phyloP scores from a whole-genome alignment of 441 rosid species.

The Capsella rubella region DNA sequence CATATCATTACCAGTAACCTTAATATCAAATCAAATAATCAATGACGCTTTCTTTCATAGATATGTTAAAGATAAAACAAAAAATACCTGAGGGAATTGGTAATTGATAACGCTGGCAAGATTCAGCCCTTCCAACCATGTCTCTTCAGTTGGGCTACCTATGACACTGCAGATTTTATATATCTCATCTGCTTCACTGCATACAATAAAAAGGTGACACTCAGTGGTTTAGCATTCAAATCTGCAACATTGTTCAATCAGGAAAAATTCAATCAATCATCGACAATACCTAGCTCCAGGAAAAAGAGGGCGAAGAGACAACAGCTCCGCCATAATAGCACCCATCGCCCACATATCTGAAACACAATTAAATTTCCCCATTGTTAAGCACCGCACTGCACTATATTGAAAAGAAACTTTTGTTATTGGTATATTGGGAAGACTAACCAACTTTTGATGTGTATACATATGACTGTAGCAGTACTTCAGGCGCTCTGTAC shows the following conservation, averaged over 20 bases:
- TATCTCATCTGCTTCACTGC: slow-evolving; percentile 97
- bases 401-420: not conserved
- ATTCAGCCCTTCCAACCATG: slow-evolving; percentile 87
- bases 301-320: slow-evolving; percentile 85
- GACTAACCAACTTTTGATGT: slow-evolving; percentile 86
- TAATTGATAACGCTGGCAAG: slow-evolving; percentile 83
- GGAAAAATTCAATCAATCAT: not conserved
- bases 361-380: slow-evolving; percentile 17
- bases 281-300: slow-evolving; percentile 83
- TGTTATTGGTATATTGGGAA: not conserved
- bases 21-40: not conserved
- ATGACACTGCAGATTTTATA: slow-evolving; percentile 89
- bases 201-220: slow-evolving; percentile 20
- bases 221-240: slow-evolving; percentile 13
- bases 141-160: slow-evolving; percentile 78
- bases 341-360: slow-evolving; percentile 99
- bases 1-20: slow-evolving; percentile 10
- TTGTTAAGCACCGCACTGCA: slow-evolving; percentile 1
- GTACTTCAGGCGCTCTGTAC: slow-evolving; percentile 98
- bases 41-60: not conserved
- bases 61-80: not conserved
- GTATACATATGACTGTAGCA: slow-evolving; percentile 84
- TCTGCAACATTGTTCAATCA: not conserved
- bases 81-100: slow-evolving; percentile 70
- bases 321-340: slow-evolving; percentile 90